phyloP scores from a whole-genome alignment of 164 flowering plant genomes.

The Houttuynia cordata region DNA sequence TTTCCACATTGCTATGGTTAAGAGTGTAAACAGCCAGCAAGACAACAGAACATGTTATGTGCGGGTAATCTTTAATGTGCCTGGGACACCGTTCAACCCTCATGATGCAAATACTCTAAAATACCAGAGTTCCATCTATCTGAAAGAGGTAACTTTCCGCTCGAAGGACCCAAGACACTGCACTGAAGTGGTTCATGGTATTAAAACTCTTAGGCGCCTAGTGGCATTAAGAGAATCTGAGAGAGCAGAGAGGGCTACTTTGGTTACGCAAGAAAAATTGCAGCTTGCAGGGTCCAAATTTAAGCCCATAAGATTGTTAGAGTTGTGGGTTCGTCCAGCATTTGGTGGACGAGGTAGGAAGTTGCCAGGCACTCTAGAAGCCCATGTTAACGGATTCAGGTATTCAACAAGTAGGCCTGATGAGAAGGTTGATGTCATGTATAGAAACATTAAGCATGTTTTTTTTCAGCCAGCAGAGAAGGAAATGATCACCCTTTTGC shows the following conservation, averaged over 20 bases:
- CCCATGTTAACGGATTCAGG: constrained; percentile 67
- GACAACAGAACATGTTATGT: constrained; percentile 43
- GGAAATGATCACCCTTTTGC: constrained; percentile 71
- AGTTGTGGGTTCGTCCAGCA: constrained; percentile 67
- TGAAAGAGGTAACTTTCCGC: constrained; percentile 78
- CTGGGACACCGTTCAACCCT: constrained; percentile 61
- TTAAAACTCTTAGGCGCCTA: constrained; percentile 64
- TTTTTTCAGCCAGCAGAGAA: constrained; percentile 81
- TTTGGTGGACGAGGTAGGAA: constrained; percentile 72
- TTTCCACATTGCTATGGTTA: constrained; percentile 64
- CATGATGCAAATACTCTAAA: constrained; percentile 50
- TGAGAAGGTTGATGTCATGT: constrained; percentile 69
- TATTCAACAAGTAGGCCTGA: constrained; percentile 56
- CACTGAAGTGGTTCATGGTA: constrained; percentile 63
- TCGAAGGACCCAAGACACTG: constrained; percentile 78
- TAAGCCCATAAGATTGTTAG: constrained; percentile 50
- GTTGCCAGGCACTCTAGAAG: constrained; percentile 57
- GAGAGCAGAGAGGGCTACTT: constrained; percentile 79
- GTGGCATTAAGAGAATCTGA: constrained; percentile 72
- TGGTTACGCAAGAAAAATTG: constrained; percentile 76
- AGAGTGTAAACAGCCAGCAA: constrained; percentile 63
- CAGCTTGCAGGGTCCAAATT: constrained; percentile 44
- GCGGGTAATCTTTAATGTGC: constrained; percentile 67
- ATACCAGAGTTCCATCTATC: constrained; percentile 43
- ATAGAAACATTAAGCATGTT: constrained; percentile 65